Base-by-base conservation (phyloP, 805 yeast species). In the Jamesozyma spencerorum region DNA sequence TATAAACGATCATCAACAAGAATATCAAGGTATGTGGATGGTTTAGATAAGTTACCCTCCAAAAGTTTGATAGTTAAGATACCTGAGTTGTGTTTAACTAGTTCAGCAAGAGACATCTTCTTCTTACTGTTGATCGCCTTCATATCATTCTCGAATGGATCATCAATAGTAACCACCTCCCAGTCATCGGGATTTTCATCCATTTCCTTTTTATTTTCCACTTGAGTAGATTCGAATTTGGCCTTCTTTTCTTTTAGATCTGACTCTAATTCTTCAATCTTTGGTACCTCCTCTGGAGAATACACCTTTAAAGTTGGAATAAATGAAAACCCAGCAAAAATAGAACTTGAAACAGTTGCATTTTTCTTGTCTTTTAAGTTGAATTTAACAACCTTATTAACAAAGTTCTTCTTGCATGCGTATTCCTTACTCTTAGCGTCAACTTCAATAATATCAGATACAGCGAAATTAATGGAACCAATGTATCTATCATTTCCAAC, bases 261-360 rank as follows among this genome's bases (percentile, higher is more conserved):
- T 31, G 59, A 58, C 37, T 70, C 61, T 45, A 70, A 66, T n/a
- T 64, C 63, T 33, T 69, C 65, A 37, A 71, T 63, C 41, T 73
- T 69, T 8, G 63, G 60, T 18, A 75, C 43, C 57, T 83, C 90
- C 20, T 69, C 65, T 22, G 72, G 69, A 10, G 85, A 70, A 51
- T 71, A 77, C 2, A 79, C 79, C 1, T 85, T 81, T 35, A 76
- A 64, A 7, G 75, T 62, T 34, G 92, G 88, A 37, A 80, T 59
- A 59, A 81, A 81, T 1, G 84, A 73, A 26, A 81, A 64, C 8
- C 80, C 70, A 50, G 77, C 75, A 20, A 55, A 54, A 29, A 83
- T 53, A 4, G 56, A 50, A 32, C 86, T 85, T 43, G 72, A 67
- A 2, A 76, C 72, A 38, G 65, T 71, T 33, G 51, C 57, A 40